Conservation (phyloP, 441 rosid species). For the Erodium trifolium region DNA sequence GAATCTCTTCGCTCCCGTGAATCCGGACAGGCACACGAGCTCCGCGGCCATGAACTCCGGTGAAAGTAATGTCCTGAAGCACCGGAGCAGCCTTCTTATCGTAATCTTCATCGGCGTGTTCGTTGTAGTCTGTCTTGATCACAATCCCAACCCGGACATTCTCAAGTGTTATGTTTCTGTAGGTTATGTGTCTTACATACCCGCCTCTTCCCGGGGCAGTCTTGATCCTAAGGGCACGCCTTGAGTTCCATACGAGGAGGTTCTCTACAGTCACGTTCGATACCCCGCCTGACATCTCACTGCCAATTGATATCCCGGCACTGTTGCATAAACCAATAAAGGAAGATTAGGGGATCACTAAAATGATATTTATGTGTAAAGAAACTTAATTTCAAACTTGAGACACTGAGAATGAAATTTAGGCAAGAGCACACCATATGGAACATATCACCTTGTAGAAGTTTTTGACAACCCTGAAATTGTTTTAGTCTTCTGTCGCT, state of each 20-base stretch:
- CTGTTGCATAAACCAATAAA: slow-evolving; percentile 33
- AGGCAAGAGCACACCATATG: too few relatives aligned
- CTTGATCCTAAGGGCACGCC: slow-evolving; percentile 85
- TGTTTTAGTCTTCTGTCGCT: too few relatives aligned
- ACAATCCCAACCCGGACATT: slow-evolving; percentile 35
- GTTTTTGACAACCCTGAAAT: too few relatives aligned
- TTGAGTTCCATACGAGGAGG: slow-evolving; percentile 60
- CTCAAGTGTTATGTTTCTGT: too few relatives aligned
- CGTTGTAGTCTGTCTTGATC: slow-evolving; percentile 90
- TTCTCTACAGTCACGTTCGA: slow-evolving; percentile 77
- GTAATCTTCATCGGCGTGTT: slow-evolving; percentile 70
- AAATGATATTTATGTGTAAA: too few relatives aligned
- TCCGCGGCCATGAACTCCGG: slow-evolving; percentile 67
- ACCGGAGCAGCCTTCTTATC: slow-evolving; percentile 63
- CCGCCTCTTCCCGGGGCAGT: slow-evolving; percentile 95
- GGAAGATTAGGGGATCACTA: too few relatives aligned
- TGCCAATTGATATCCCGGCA: slow-evolving; percentile 89
- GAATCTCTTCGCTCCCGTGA: slow-evolving; percentile 77
- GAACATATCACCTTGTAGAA: too few relatives aligned
- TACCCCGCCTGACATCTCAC: slow-evolving; percentile 97
- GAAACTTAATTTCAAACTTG: too few relatives aligned
- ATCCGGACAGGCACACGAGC: slow-evolving; percentile 91
- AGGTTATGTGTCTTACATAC: slow-evolving; percentile 47
- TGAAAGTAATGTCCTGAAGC: slow-evolving; percentile 56
- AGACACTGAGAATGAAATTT: too few relatives aligned